phyloP scores from a whole-genome alignment of 2,329 filamentous ascomycete species.

The Proliferodiscus dingleyae region DNA sequence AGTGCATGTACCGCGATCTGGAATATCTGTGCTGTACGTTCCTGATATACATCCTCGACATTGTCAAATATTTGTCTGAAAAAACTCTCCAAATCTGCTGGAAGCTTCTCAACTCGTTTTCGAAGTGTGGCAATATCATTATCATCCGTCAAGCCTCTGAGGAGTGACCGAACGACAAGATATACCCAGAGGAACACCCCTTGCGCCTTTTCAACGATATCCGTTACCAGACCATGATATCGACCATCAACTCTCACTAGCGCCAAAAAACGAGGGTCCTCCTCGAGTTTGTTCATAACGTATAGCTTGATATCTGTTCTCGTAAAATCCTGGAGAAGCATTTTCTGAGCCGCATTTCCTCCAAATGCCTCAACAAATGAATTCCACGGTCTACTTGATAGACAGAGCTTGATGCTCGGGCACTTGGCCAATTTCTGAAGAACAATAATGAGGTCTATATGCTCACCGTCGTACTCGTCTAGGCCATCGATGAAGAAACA shows the following conservation, averaged over 20 bases:
- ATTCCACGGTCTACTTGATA: slow-evolving; percentile 16
- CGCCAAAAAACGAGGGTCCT: slow-evolving; percentile 5
- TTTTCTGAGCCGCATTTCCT: slow-evolving; percentile 9
- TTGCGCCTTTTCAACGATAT: slow-evolving; percentile 7
- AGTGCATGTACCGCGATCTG: too few relatives aligned
- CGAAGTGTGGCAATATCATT: too few relatives aligned
- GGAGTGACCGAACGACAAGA: slow-evolving; percentile 14
- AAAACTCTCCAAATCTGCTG: too few relatives aligned
- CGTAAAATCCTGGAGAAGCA: slow-evolving; percentile 25
- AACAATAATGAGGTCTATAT: neutral
- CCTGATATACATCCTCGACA: too few relatives aligned
- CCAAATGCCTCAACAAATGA: slow-evolving; percentile 19
- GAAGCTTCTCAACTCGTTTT: too few relatives aligned
- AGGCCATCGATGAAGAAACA: slow-evolving; percentile 2
- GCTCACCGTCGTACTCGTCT: neutral
- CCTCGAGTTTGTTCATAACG: slow-evolving; percentile 13
- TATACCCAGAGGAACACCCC: slow-evolving; percentile 25
- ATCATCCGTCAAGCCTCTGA: too few relatives aligned
- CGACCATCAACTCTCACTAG: neutral
- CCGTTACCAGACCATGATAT: neutral
- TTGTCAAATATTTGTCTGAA: too few relatives aligned
- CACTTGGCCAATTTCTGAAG: neutral
- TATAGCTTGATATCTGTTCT: slow-evolving; percentile 20
- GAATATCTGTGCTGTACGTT: too few relatives aligned
- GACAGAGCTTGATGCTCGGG: neutral